These are phyloP conservation scores for Ogataea ganodermae DNA, from an alignment of 805 yeast species.

Conservation along the genomic window DNA sequence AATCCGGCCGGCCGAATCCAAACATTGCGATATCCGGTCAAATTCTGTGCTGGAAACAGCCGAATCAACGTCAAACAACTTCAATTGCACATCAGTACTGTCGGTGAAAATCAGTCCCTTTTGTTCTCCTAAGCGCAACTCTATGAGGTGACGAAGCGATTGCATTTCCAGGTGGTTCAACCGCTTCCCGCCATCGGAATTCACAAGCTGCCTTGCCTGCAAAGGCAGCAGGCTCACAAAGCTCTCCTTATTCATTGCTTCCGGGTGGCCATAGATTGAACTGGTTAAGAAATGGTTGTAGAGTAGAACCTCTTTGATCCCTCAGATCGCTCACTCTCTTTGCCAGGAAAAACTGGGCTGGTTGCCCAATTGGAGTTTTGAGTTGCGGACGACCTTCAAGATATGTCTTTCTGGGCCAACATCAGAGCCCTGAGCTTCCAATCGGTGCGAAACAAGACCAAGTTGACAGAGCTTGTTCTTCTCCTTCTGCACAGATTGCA, in stretches of 20 bases:
- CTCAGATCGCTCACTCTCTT: not conserved
- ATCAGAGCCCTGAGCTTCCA: too few relatives aligned
- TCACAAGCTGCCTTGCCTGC: constrained; percentile 2
- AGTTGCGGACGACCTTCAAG: not conserved
- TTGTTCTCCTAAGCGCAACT: constrained; percentile 15
- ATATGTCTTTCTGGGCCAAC: too few relatives aligned
- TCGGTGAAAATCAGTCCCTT: constrained; percentile 33
- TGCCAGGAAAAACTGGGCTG: constrained; percentile 1
- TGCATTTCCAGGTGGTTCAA: not conserved
- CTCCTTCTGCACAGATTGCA: too few relatives aligned
- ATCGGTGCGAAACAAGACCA: too few relatives aligned
- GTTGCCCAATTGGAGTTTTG: not conserved
- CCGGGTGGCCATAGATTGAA: not conserved
- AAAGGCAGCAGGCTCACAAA: constrained; percentile 9
- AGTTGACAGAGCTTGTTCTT: too few relatives aligned
- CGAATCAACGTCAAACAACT: constrained; percentile 33
- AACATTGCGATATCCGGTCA: constrained; percentile 17
- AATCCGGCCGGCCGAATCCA: constrained; percentile 22
- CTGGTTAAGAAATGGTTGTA: too few relatives aligned
- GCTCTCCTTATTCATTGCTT: constrained; percentile 11
- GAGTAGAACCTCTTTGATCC: not conserved
- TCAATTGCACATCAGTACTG: constrained; percentile 28
- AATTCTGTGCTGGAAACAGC: constrained; percentile 28
- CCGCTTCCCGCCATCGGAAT: not conserved
- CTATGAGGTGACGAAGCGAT: not conserved